A percentile compares a stretch with the other conserved stretches of the same genome.
Conservation (phyloP, 129 eudicot genomes). For the Chrysanthemum seticuspe region DNA sequence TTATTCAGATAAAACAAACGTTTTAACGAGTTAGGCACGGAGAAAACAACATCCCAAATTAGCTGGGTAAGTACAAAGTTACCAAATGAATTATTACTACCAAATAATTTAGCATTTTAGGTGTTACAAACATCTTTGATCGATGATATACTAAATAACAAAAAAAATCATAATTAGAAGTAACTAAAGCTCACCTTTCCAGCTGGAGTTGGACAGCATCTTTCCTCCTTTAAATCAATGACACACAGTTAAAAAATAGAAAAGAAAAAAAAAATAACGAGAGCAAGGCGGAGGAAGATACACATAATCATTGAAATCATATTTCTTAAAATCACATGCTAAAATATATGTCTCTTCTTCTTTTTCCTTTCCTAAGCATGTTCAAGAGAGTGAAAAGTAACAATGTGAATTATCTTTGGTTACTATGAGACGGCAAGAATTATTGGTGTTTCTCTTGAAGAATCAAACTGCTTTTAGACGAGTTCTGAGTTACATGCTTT, state of each 20-base stretch:
- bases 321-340: slow-evolving; percentile 12
- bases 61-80: neutral
- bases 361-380: too few species aligned
- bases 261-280: slow-evolving; percentile 10
- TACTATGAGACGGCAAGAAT: neutral
- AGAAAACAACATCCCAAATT: slow-evolving; percentile 14
- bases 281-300: slow-evolving; percentile 12
- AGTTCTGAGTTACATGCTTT: too few species aligned
- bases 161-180: slow-evolving; percentile 3
- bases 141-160: slow-evolving; percentile 10
- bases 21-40: neutral
- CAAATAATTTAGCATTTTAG: neutral
- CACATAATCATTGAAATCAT: slow-evolving; percentile 4
- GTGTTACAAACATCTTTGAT: slow-evolving; percentile 7
- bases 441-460: neutral
- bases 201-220: slow-evolving; percentile 91
- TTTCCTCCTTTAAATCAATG: slow-evolving; percentile 53
- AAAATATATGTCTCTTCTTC: neutral
- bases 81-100: neutral
- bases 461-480: too few species aligned
- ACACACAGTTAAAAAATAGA: slow-evolving; percentile 8
- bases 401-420: neutral
- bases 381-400: neutral
- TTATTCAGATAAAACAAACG: slow-evolving; percentile 7
- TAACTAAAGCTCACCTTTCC: slow-evolving; percentile 61